phyloP scores from a whole-genome alignment of 148 eudicot genomes.

The Rhododendron williamsianum region DNA sequence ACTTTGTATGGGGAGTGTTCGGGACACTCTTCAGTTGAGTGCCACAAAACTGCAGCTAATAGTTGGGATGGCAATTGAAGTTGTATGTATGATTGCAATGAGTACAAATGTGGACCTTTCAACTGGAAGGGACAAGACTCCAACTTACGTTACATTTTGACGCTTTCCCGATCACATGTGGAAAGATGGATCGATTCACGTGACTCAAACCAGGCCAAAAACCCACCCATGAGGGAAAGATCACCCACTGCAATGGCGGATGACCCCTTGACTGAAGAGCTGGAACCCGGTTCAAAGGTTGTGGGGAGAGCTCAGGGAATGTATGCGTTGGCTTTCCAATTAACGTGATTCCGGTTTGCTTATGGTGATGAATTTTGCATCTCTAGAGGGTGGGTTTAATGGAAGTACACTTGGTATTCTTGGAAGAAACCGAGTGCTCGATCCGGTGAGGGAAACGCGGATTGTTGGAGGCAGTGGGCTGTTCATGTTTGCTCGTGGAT shows the following conservation, averaged over 20 bases:
- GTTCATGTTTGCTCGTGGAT: constrained; percentile 48
- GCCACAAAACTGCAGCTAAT: neutral
- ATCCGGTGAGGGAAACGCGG: constrained; percentile 44
- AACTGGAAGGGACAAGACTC: neutral
- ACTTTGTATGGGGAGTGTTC: too few species aligned
- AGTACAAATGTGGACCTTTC: neutral
- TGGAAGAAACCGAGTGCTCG: constrained; percentile 34
- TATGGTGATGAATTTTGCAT: constrained; percentile 38
- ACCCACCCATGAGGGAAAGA: constrained; percentile 2
- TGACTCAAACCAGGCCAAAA: neutral
- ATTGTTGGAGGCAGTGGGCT: constrained; percentile 46
- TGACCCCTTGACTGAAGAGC: constrained; percentile 41
- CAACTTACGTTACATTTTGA: too few species aligned
- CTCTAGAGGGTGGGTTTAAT: constrained; percentile 32
- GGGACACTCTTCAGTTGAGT: neutral
- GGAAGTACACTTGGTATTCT: constrained; percentile 44
- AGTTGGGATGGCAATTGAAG: neutral
- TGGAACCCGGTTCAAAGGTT: constrained; percentile 24
- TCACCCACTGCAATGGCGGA: constrained; percentile 34
- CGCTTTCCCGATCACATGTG: too few species aligned
- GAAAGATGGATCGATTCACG: neutral
- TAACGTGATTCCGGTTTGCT: constrained; percentile 9
- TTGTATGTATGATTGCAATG: neutral
- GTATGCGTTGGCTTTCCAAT: constrained; percentile 29
- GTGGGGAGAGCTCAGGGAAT: constrained; percentile 63